phyloP scores from a whole-genome alignment of 2,329 filamentous ascomycete genomes.

The Penicillium sp. region DNA sequence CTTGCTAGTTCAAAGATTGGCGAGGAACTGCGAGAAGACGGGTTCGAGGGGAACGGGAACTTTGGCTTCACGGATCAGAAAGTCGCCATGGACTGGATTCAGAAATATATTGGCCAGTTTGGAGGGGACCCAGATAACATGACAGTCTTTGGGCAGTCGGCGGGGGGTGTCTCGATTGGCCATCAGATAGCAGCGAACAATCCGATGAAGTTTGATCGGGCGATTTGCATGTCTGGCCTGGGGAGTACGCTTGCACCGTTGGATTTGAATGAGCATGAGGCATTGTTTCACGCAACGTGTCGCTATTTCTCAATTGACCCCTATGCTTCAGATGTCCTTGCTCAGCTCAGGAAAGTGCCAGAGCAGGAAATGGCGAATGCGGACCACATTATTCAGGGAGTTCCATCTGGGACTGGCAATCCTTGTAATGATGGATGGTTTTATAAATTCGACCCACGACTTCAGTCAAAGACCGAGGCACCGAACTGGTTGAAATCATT shows the following conservation, averaged over 20 bases:
- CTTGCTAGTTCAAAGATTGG: background rate
- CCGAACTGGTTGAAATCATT: conserved; percentile 16
- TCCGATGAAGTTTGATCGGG: conserved; percentile 23
- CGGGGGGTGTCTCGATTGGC: conserved; percentile 21
- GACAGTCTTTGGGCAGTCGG: conserved; percentile 2
- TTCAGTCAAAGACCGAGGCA: background rate
- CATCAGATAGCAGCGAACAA: conserved; percentile 21
- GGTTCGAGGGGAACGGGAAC: background rate
- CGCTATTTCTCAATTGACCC: background rate
- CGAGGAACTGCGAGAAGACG: background rate
- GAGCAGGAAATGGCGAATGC: background rate
- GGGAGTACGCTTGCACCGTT: conserved; percentile 8
- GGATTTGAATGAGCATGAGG: background rate
- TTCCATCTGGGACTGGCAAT: background rate
- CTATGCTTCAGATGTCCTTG: background rate
- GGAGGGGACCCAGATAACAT: background rate
- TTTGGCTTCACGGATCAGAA: background rate
- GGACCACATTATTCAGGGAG: background rate
- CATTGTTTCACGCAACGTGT: background rate
- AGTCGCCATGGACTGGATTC: background rate
- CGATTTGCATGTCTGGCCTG: conserved; percentile 25
- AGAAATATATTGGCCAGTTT: background rate
- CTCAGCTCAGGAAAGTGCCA: background rate
- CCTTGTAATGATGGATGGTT: background rate
- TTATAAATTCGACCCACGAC: background rate